A percentile compares a stretch with the other conserved stretches of the same genome.
Evolutionary conservation across 164 flowering plant genomes (phyloP).

Genomic region (Liriodendron chinense): DNA sequence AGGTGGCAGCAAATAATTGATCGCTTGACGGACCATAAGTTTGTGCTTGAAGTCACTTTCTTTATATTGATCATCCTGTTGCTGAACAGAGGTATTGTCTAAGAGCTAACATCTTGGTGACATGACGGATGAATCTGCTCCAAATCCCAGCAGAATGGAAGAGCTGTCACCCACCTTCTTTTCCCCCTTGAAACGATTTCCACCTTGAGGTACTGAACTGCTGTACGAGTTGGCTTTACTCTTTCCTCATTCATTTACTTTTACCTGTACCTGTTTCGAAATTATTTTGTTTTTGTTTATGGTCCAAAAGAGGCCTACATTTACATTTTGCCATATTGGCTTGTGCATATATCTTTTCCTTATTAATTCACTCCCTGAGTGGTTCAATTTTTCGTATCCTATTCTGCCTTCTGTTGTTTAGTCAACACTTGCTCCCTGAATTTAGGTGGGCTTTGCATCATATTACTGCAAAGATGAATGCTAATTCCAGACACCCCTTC

Average conservation of each 20-base stretch:
- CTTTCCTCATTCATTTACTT: not conserved
- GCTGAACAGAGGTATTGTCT: constrained; percentile 35
- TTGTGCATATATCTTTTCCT: not conserved
- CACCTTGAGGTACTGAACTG: not conserved
- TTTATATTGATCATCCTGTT: constrained; percentile 54
- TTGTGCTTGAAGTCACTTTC: constrained; percentile 41
- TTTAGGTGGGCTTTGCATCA: no score
- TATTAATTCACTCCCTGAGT: not conserved
- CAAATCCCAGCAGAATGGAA: not conserved
- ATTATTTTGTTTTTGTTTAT: not conserved
- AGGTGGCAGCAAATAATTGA: constrained; percentile 77
- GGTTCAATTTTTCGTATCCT: no score
- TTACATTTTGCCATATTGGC: not conserved
- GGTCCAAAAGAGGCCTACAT: not conserved
- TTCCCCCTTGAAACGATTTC: not conserved
- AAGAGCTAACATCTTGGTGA: constrained; percentile 9
- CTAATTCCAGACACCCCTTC: no score
- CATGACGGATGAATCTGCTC: not conserved
- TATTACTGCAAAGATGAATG: no score
- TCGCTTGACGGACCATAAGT: constrained; percentile 34
- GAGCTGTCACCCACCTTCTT: not conserved
- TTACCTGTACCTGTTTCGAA: not conserved
- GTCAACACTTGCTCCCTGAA: no score
- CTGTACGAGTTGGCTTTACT: not conserved
- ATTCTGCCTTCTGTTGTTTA: no score